These are phyloP conservation scores for Solanum hybrid DNA, from an alignment of 305 asterid genomes.

Conservation along the genomic window DNA sequence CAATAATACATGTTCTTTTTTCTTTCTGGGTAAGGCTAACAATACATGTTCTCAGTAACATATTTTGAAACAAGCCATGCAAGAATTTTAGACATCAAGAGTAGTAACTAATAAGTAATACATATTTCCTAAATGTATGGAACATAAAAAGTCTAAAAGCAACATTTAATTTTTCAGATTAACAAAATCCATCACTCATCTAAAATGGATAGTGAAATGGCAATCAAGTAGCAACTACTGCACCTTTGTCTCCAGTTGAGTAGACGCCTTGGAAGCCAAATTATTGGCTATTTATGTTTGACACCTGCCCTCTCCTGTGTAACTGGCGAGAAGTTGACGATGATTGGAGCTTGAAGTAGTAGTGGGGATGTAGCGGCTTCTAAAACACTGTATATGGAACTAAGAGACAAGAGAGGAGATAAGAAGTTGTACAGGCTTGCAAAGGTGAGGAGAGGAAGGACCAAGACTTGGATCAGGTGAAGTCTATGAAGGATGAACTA, in stretches of 20 bases:
- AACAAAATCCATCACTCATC: not conserved
- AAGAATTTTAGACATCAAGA: not conserved
- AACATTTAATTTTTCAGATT: not conserved
- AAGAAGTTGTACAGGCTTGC: not conserved
- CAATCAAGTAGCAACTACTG: not conserved
- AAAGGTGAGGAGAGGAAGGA: not conserved
- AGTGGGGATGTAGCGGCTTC: not conserved
- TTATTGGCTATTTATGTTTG: not conserved
- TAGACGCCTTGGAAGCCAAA: not conserved
- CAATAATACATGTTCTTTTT: not conserved
- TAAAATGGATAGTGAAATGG: conserved; percentile 3
- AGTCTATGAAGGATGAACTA: not conserved
- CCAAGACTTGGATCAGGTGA: not conserved
- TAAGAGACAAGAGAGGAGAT: not conserved
- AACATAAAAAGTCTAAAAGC: not conserved
- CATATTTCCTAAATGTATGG: not conserved
- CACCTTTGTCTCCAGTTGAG: not conserved
- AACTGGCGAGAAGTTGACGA: not conserved
- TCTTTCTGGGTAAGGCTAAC: not conserved
- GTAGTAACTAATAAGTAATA: not conserved
- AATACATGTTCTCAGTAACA: not conserved
- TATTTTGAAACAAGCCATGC: not conserved
- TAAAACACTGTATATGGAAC: not conserved
- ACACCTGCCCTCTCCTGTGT: not conserved
- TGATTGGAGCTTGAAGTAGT: not conserved